phyloP scores from a whole-genome alignment of 2,329 filamentous ascomycete species.

The Hypoxylon sp. region DNA sequence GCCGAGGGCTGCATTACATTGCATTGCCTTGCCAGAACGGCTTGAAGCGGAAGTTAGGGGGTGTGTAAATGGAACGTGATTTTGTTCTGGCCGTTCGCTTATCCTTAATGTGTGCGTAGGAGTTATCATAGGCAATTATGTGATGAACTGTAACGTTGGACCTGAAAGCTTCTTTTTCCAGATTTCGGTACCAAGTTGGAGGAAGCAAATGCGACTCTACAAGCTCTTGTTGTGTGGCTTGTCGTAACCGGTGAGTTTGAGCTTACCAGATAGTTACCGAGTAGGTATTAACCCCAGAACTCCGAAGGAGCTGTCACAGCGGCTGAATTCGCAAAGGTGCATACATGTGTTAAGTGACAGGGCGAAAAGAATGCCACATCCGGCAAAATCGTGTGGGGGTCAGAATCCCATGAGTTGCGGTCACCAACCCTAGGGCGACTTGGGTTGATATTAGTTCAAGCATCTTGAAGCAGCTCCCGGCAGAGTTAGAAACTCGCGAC shows the following conservation, averaged over 20 bases:
- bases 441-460: slow-evolving; percentile 8
- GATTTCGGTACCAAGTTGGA: slow-evolving; percentile 19
- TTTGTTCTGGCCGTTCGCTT: slow-evolving; percentile 4
- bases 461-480: slow-evolving; percentile 19
- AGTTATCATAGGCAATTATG: slow-evolving; percentile 13
- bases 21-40: slow-evolving; percentile 26
- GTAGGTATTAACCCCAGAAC: slow-evolving; percentile 3
- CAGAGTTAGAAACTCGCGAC: slow-evolving; percentile 12
- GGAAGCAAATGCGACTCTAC: slow-evolving; percentile 17
- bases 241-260: slow-evolving; percentile 14
- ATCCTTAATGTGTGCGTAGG: neutral
- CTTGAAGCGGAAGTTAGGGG: slow-evolving; percentile 22
- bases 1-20: slow-evolving; percentile 28
- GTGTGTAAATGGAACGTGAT: slow-evolving; percentile 16
- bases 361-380: slow-evolving; percentile 39
- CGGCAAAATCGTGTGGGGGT: slow-evolving; percentile 39
- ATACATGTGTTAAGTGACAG: slow-evolving; percentile 3
- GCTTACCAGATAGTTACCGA: slow-evolving; percentile 3
- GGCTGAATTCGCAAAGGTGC: neutral
- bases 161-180: slow-evolving; percentile 9
- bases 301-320: slow-evolving; percentile 23
- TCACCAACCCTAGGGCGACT: slow-evolving; percentile 7
- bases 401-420: slow-evolving; percentile 11
- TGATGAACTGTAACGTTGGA: slow-evolving; percentile 26
- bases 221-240: neutral